Conservation (phyloP, 139 green algal genomes). For the Mychonastes homosphaera region DNA sequence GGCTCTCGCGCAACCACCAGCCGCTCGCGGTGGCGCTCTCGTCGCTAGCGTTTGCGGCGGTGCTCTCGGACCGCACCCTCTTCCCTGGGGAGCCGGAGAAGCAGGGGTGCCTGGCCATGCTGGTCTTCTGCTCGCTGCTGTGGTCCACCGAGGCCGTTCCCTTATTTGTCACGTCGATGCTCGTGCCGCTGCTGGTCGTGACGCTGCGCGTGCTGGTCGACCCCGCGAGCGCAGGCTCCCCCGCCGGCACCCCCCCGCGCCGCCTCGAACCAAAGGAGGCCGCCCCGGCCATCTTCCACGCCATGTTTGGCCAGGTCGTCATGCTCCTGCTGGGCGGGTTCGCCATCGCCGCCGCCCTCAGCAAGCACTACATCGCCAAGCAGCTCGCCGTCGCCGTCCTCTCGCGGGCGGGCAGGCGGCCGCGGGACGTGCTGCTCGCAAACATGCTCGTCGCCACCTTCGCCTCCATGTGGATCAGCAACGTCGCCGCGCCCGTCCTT, state of each 20-base stretch:
- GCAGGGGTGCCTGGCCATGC: slow-evolving; percentile 46
- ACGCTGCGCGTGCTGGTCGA: slow-evolving; percentile 39
- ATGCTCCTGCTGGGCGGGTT: slow-evolving; percentile 70
- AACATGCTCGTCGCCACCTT: slow-evolving; percentile 61
- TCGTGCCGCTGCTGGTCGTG: slow-evolving; percentile 43
- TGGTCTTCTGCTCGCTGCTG: slow-evolving; percentile 46
- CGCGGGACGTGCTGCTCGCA: slow-evolving; percentile 47
- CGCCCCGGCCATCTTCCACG: slow-evolving; percentile 46
- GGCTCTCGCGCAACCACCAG: slow-evolving; percentile 6
- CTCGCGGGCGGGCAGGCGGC: slow-evolving; percentile 32
- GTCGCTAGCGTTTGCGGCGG: slow-evolving; percentile 18
- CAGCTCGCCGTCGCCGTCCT: slow-evolving; percentile 36
- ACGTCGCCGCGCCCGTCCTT: slow-evolving; percentile 64
- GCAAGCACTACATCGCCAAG: slow-evolving; percentile 67
- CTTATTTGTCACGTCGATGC: slow-evolving; percentile 57
- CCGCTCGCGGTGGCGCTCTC: slow-evolving; percentile 5
- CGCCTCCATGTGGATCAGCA: slow-evolving; percentile 61
- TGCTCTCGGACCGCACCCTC: slow-evolving; percentile 29
- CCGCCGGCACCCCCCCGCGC: slow-evolving; percentile 12
- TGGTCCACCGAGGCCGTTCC: slow-evolving; percentile 59
- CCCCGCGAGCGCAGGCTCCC: not conserved
- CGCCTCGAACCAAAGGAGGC: slow-evolving; percentile 39
- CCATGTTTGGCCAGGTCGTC: slow-evolving; percentile 59
- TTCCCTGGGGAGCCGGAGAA: slow-evolving; percentile 29
- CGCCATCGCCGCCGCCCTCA: slow-evolving; percentile 54